These are phyloP conservation scores for Aspergillus sp. DNA, from an alignment of 2,329 filamentous ascomycete genomes.

Conservation along the genomic window DNA sequence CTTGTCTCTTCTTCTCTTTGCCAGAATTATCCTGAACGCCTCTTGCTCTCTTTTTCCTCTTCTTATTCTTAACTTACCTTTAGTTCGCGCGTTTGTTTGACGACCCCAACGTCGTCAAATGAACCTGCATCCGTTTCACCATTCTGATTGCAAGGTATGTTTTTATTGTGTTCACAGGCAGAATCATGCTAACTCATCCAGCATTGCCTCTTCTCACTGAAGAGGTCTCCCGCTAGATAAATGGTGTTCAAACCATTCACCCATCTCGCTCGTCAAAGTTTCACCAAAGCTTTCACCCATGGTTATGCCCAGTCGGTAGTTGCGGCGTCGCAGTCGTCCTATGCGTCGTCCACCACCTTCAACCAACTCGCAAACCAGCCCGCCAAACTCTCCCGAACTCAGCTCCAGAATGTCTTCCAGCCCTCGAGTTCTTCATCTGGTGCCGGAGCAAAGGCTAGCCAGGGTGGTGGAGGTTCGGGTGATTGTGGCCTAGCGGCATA, in stretches of 20 bases:
- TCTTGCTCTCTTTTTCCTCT: background rate
- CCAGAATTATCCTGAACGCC: background rate
- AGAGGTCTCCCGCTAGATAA: conserved; percentile 68
- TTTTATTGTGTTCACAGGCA: conserved; percentile 2
- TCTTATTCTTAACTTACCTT: conserved; percentile 1
- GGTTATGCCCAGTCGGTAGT: conserved; percentile 97
- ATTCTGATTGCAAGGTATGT: conserved; percentile 59
- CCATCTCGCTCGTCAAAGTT: conserved; percentile 91
- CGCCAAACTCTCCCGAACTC: conserved; percentile 48
- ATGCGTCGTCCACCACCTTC: conserved; percentile 59
- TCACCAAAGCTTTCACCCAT: conserved; percentile 94
- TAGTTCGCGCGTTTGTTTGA: conserved; percentile 75
- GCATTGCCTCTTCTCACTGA: conserved; percentile 56
- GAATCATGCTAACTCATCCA: conserved; percentile 9
- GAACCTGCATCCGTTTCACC: conserved; percentile 77
- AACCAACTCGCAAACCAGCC: conserved; percentile 48
- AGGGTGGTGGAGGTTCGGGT: conserved; percentile 47
- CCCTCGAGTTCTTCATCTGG: conserved; percentile 46
- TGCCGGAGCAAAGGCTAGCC: conserved; percentile 50
- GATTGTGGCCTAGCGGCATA: conserved; percentile 78
- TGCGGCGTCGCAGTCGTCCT: conserved; percentile 81
- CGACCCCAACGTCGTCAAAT: conserved; percentile 83
- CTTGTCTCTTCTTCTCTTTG: background rate
- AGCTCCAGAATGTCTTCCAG: conserved; percentile 74
- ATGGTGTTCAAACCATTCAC: conserved; percentile 70